phyloP scores from a whole-genome alignment of 176 grass and related monocot species.

The Phoenix dactylifera region DNA sequence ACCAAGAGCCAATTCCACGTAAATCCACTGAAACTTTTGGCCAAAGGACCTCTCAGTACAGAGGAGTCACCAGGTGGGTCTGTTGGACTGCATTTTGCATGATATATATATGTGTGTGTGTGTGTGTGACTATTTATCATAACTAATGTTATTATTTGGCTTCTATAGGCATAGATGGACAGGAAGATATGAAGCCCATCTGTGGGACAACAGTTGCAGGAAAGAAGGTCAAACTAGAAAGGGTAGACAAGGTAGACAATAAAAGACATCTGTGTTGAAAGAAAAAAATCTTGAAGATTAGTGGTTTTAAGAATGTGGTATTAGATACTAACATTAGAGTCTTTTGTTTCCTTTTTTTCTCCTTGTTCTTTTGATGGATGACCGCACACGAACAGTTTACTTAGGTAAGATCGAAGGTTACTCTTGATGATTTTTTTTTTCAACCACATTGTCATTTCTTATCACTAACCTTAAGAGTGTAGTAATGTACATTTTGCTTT shows the following conservation, averaged over 20 bases:
- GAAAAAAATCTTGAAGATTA: too few species aligned
- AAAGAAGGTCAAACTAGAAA: constrained; percentile 96
- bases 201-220: constrained; percentile 92
- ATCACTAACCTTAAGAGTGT: not conserved
- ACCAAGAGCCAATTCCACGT: constrained; percentile 24
- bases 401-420: constrained; percentile 39
- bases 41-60: constrained; percentile 83
- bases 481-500: not conserved
- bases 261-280: not conserved
- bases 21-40: constrained; percentile 62
- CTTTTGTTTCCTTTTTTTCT: too few species aligned
- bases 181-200: constrained; percentile 83
- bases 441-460: not conserved
- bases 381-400: constrained; percentile 47
- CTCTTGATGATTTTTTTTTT: too few species aligned
- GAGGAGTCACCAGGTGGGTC: constrained; percentile 66
- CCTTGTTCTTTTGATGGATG: not conserved
- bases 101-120: too few species aligned
- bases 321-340: too few species aligned
- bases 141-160: not conserved
- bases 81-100: too few species aligned
- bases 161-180: constrained; percentile 78
- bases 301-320: too few species aligned
- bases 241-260: constrained; percentile 71
- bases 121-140: too few species aligned